phyloP scores from a whole-genome alignment of 2,329 filamentous ascomycete species.

The Tolypocladium ophioglossoides region DNA sequence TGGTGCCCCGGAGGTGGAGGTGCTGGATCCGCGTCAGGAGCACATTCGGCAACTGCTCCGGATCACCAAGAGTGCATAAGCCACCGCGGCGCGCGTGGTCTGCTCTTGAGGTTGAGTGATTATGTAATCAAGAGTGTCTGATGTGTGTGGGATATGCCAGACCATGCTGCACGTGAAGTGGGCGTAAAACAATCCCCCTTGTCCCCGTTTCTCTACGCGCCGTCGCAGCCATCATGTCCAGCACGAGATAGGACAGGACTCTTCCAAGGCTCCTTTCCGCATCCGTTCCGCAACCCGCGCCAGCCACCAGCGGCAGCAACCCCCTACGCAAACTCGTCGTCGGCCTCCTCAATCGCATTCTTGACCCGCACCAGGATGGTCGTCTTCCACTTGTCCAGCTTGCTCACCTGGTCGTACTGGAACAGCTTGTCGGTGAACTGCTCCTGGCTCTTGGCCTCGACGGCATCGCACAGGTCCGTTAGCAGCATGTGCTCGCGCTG shows the following conservation, averaged over 20 bases:
- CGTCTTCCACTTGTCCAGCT: constrained; percentile 96
- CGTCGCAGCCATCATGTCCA: not conserved
- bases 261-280: not conserved
- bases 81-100: not conserved
- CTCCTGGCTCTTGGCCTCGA: constrained; percentile 72
- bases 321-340: constrained; percentile 31
- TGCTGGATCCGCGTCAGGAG: not conserved
- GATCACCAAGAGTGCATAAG: not conserved
- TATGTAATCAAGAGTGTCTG: not conserved
- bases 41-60: not conserved
- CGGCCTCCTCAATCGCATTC: constrained; percentile 58
- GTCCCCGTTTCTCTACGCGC: not conserved
- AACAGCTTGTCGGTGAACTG: constrained; percentile 77
- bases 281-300: not conserved
- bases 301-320: too few relatives aligned
- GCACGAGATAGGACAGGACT: not conserved
- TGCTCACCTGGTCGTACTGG: constrained; percentile 84
- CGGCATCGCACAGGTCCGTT: constrained; percentile 60
- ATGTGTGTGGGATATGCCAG: not conserved
- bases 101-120: not conserved
- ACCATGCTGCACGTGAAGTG: not conserved
- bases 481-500: constrained; percentile 78
- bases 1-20: not conserved
- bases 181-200: not conserved
- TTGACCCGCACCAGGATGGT: constrained; percentile 74